Evolutionary conservation across 1,139 yeast species (phyloP).

Genomic region (Magnusiomyces clavatus): DNA sequence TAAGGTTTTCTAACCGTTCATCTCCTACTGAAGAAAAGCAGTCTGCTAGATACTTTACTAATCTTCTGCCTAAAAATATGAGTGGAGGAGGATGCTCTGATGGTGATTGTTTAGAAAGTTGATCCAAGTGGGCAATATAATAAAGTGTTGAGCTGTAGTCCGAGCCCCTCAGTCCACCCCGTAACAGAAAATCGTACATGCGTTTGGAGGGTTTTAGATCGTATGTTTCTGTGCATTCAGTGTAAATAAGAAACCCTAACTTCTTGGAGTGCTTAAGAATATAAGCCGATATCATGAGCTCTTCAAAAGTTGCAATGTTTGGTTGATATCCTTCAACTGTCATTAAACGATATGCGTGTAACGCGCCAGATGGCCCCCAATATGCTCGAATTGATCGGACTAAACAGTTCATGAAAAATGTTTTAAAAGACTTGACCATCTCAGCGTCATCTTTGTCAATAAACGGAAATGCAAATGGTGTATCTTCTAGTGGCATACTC

Average conservation of each 20-base stretch:
- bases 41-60: not conserved
- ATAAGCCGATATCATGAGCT: constrained; percentile 23
- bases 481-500: not conserved
- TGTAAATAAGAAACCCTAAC: constrained; percentile 21
- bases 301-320: constrained; percentile 21
- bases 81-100: not conserved
- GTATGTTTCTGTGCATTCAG: constrained; percentile 14
- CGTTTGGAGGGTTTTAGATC: constrained; percentile 18
- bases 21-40: not conserved
- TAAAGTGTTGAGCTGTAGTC: constrained; percentile 18
- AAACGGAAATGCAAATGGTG: constrained; percentile 7
- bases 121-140: constrained; percentile 15
- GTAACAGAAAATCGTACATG: constrained; percentile 23
- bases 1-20: no score
- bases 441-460: constrained; percentile 4
- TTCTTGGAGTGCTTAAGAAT: constrained; percentile 27
- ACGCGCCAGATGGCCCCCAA: constrained; percentile 16
- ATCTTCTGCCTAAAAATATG: not conserved
- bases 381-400: constrained; percentile 9
- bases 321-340: constrained; percentile 15
- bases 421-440: constrained; percentile 6
- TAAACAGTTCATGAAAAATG: constrained; percentile 14
- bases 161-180: constrained; percentile 23
- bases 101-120: not conserved
- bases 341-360: constrained; percentile 20